Percentiles rank a stretch among this genome's conserved stretches.
These are phyloP conservation scores for Achaetomiella virescens DNA, from an alignment of 495 filamentous ascomycete genomes.

Conservation along the genomic window DNA sequence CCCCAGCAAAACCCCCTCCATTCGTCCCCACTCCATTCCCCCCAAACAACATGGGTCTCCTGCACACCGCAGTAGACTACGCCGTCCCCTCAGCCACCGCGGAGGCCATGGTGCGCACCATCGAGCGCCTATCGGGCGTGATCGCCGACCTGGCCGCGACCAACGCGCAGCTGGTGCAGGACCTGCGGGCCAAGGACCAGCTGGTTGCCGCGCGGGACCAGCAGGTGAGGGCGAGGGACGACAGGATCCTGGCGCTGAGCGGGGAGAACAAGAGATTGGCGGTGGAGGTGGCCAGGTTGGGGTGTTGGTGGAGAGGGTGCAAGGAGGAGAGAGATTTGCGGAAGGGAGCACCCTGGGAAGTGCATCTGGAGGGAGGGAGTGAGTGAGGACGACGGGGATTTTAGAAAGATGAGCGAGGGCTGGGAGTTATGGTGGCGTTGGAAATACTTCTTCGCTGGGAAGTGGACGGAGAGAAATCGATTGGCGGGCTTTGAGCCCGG, in stretches of 20 bases:
- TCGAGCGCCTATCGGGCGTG: conserved; percentile 1
- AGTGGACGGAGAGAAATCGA: too few relatives aligned
- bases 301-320: neutral
- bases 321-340: neutral
- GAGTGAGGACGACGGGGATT: too few relatives aligned
- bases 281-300: neutral
- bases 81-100: conserved; percentile 2
- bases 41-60: too few relatives aligned
- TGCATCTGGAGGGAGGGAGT: too few relatives aligned
- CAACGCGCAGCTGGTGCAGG: conserved; percentile 6
- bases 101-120: conserved; percentile 6
- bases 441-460: too few relatives aligned
- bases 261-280: neutral
- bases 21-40: too few relatives aligned
- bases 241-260: neutral
- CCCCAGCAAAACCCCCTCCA: too few relatives aligned
- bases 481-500: too few relatives aligned
- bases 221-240: neutral
- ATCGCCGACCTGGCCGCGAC: conserved; percentile 5
- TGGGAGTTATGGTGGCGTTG: too few relatives aligned
- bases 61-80: neutral
- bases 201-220: neutral
- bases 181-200: neutral
- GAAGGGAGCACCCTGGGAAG: neutral
- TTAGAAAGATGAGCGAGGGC: too few relatives aligned